phyloP scores from a whole-genome alignment of 2,329 filamentous ascomycete genomes.

The Coniochaeta sp. region DNA sequence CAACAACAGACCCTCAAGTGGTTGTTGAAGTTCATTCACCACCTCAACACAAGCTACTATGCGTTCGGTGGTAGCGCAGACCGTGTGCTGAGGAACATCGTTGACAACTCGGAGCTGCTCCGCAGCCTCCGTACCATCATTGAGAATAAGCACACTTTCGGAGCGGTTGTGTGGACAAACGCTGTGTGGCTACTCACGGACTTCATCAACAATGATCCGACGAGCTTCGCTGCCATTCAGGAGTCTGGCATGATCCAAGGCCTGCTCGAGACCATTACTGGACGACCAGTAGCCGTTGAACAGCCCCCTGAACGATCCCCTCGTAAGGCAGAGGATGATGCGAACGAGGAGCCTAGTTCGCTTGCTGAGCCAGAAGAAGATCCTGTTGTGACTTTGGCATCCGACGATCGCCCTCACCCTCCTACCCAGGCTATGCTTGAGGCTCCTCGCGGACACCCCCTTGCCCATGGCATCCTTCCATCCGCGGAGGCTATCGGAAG shows the following conservation, averaged over 20 bases:
- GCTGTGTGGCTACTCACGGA: constrained; percentile 86
- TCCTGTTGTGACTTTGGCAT: constrained; percentile 23
- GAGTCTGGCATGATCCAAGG: constrained; percentile 87
- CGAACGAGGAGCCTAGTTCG: constrained; percentile 28
- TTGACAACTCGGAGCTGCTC: constrained; percentile 84
- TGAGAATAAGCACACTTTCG: constrained; percentile 70
- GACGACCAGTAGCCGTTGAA: constrained; percentile 34
- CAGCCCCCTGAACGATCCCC: constrained; percentile 18
- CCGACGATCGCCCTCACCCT: constrained; percentile 41
- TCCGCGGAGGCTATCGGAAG: constrained; percentile 82
- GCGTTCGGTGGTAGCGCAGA: constrained; percentile 74
- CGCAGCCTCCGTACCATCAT: constrained; percentile 75
- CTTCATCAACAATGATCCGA: constrained; percentile 98
- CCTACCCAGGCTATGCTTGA: constrained; percentile 44
- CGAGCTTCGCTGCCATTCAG: constrained; percentile 90
- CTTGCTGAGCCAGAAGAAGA: constrained; percentile 31
- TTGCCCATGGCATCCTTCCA: constrained; percentile 73
- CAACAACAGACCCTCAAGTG: constrained; percentile 91
- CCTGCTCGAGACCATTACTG: constrained; percentile 75
- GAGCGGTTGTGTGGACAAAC: constrained; percentile 93
- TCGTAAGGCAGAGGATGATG: constrained; percentile 20
- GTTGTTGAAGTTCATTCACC: constrained; percentile 92
- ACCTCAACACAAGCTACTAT: constrained; percentile 78
- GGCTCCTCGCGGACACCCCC: constrained; percentile 30
- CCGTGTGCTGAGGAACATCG: constrained; percentile 81